These are phyloP conservation scores for Daldinia childiae DNA, from an alignment of 495 filamentous ascomycete species.

Conservation along the genomic window DNA sequence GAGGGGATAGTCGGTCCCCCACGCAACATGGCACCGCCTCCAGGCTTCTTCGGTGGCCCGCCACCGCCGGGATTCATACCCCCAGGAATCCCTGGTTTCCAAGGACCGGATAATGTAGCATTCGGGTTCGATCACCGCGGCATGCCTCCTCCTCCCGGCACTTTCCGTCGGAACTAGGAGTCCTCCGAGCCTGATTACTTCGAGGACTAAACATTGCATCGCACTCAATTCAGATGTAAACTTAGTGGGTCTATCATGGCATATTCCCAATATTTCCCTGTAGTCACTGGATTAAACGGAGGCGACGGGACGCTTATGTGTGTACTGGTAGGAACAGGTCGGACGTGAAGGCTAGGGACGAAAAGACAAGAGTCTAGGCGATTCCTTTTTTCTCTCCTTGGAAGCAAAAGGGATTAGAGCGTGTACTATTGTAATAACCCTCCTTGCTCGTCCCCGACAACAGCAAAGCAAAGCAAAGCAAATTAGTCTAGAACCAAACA, in stretches of 20 bases:
- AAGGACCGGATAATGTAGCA: constrained; percentile 55
- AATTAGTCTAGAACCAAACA: not conserved
- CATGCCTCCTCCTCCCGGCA: constrained; percentile 51
- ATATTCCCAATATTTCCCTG: constrained; percentile 4
- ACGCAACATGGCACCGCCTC: constrained; percentile 56
- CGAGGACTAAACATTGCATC: not conserved
- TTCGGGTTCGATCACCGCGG: constrained; percentile 57
- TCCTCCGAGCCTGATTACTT: not conserved
- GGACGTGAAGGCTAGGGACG: constrained; percentile 2
- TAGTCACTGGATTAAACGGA: constrained; percentile 1
- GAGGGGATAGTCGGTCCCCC: constrained; percentile 55
- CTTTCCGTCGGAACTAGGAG: constrained; percentile 48
- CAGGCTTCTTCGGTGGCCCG: constrained; percentile 59
- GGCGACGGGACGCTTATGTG: not conserved
- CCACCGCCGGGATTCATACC: constrained; percentile 56
- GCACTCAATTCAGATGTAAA: not conserved
- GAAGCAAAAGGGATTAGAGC: constrained; percentile 1
- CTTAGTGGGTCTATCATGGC: not conserved
- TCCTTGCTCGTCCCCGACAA: constrained; percentile 21
- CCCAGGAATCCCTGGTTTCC: constrained; percentile 59
- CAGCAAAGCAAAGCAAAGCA: not conserved
- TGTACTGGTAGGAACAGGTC: constrained; percentile 20
- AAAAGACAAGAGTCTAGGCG: constrained; percentile 6
- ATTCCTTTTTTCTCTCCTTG: constrained; percentile 18
- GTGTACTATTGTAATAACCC: constrained; percentile 37